A percentile compares a stretch with the other conserved stretches of the same genome.
Evolutionary conservation across 2,329 filamentous ascomycete species (phyloP).

Genomic region (Phyllosticta paracitricarpa): DNA sequence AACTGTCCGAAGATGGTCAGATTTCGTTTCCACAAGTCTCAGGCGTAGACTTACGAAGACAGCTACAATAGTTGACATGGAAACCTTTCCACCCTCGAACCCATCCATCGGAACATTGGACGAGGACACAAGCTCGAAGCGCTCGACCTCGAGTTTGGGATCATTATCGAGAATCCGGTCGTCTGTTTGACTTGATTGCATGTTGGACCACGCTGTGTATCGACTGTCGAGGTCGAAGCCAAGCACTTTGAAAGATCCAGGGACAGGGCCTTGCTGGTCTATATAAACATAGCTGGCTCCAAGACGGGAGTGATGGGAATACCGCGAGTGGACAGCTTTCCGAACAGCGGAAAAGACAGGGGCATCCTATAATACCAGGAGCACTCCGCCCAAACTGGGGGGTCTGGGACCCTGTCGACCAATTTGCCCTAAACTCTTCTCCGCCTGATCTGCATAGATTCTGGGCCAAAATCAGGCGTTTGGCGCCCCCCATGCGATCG

Average conservation of each 20-base stretch:
- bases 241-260: neutral
- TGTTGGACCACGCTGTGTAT: neutral
- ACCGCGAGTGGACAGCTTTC: neutral
- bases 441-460: neutral
- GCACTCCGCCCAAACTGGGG: neutral
- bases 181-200: neutral
- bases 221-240: neutral
- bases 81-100: neutral
- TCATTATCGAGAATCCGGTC: neutral
- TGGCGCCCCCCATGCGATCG: neutral
- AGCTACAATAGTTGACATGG: neutral
- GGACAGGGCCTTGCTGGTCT: neutral
- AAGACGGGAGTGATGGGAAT: neutral
- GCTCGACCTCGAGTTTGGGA: neutral
- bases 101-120: neutral
- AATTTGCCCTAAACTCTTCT: neutral
- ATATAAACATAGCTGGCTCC: neutral
- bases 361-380: neutral
- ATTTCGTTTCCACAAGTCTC: neutral
- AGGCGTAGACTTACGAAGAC: conserved; percentile 3
- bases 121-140: neutral
- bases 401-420: neutral
- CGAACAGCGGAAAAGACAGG: neutral
- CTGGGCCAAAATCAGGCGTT: neutral
- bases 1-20: conserved; percentile 12